A percentile compares a stretch with the other conserved stretches of the same genome.
Conservation (phyloP, 352 stramenopile genomes). For the Pythium vanterpoolii region DNA sequence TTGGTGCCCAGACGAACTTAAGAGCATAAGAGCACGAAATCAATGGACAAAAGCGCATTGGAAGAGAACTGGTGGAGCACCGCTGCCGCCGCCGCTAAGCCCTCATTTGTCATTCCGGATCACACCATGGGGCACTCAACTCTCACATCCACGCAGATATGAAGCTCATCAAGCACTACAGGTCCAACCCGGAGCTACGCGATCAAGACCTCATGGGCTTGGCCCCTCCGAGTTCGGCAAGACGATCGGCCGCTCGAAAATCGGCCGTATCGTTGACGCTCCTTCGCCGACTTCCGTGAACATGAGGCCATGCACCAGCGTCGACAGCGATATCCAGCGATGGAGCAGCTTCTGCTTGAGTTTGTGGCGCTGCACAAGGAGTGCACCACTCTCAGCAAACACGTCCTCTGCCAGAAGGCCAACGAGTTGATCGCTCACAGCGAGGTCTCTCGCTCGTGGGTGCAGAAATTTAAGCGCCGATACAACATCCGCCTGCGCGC, state of each 20-base stretch:
- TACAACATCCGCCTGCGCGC: slow-evolving; percentile 3
- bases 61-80: no score
- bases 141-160: slow-evolving; percentile 10
- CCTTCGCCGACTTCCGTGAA: background rate
- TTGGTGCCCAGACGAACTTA: no score
- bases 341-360: slow-evolving; percentile 9
- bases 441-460: slow-evolving; percentile 6
- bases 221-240: slow-evolving; percentile 11
- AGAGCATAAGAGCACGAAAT: no score
- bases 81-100: no score
- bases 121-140: background rate
- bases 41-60: no score
- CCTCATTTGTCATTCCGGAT: background rate
- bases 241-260: slow-evolving; percentile 1
- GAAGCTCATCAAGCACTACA: background rate
- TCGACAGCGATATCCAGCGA: background rate
- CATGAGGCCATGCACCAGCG: background rate
- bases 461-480: slow-evolving; percentile 9
- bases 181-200: background rate
- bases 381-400: background rate
- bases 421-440: slow-evolving; percentile 5
- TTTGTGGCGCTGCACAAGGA: slow-evolving; percentile 6
- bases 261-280: background rate
- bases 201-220: slow-evolving; percentile 7
- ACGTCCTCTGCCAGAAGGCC: slow-evolving; percentile 9